Evolutionary conservation across 768 basidiomycete genomes (phyloP), one percentile per base, ranked within the genome.

Genomic region (Mycena haematopus): DNA sequence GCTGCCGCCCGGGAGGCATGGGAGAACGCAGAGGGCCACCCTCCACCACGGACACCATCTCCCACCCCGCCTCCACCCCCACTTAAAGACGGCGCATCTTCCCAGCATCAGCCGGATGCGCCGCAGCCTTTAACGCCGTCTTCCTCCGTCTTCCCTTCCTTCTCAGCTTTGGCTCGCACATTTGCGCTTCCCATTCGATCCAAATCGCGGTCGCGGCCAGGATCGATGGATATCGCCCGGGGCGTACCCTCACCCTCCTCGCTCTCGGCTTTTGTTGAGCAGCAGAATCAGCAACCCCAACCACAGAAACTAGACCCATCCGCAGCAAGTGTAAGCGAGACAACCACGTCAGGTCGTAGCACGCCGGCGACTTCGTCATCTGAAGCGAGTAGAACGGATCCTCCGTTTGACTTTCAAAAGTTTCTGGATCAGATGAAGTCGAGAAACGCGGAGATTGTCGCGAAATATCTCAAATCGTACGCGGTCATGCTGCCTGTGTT

Each of bases 351-450:
- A 2, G 63, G 63, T 6, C 45, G 60, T 13, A 67, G 56, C 29
- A 65, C 68, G 45, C 68, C 68, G 19, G 42, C 62, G 66, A 15
- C 53, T 40, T 22, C 62, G n/a, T 44, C 58, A 24, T 44, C 70
- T 47, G 44, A 71, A 21, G 76, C 73, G 59, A 68, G 70, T 35
- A 72, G 61, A 38, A 83, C 82, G 51, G 77, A 77, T 60, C 79
- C 80, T 0, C 79, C 80, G 45, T 99, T 98, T 68, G 96, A 99
- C 75, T 99, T 98, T 73, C 95, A 96, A 72, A 87, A 82, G 51
- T 99, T 99, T 75, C 76, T 99, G 65, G 94, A 96, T 74, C 95
- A 99, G 76, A 94, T 99, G 86, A 92, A 96, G 77, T 77, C 82
- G 44, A 89, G 87, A 70, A 79, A 84, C 52, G 95, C 96, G 2